Conservation (phyloP, 1,139 yeast genomes). For the Taiozyma sp. region DNA sequence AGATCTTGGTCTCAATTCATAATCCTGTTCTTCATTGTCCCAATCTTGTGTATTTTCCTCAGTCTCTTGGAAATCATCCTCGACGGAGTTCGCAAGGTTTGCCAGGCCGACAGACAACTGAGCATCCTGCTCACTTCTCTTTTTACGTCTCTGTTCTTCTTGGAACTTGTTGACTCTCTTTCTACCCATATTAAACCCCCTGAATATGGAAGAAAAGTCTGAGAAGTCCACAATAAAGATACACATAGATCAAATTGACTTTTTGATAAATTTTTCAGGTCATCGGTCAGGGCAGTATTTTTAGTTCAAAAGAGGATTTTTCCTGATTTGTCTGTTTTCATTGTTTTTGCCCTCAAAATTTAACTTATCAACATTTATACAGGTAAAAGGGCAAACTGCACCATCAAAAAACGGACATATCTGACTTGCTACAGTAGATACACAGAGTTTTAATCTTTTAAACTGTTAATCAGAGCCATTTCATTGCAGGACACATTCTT, state of each 20-base stretch:
- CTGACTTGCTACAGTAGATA: not conserved
- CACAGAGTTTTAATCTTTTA: not conserved
- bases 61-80: slow-evolving; percentile 21
- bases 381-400: not conserved
- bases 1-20: slow-evolving; percentile 55
- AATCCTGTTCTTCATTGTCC: slow-evolving; percentile 67
- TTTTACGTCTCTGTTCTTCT: slow-evolving; percentile 37
- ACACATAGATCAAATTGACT: not conserved
- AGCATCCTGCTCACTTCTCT: slow-evolving; percentile 47
- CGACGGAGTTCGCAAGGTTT: slow-evolving; percentile 28
- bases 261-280: not conserved
- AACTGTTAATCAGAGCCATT: not conserved
- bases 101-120: slow-evolving; percentile 40
- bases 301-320: not conserved
- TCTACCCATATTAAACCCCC: slow-evolving; percentile 36
- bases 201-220: not conserved
- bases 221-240: slow-evolving; percentile 1
- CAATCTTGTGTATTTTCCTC: slow-evolving; percentile 23
- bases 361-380: not conserved
- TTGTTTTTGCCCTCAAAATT: not conserved
- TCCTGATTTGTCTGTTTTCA: not conserved
- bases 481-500: not conserved
- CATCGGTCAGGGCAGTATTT: slow-evolving; percentile 6
- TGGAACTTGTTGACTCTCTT: slow-evolving; percentile 37
- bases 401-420: not conserved